Conservation (phyloP, 2,329 filamentous ascomycete genomes). For the Neopestalotiopsis sp. region DNA sequence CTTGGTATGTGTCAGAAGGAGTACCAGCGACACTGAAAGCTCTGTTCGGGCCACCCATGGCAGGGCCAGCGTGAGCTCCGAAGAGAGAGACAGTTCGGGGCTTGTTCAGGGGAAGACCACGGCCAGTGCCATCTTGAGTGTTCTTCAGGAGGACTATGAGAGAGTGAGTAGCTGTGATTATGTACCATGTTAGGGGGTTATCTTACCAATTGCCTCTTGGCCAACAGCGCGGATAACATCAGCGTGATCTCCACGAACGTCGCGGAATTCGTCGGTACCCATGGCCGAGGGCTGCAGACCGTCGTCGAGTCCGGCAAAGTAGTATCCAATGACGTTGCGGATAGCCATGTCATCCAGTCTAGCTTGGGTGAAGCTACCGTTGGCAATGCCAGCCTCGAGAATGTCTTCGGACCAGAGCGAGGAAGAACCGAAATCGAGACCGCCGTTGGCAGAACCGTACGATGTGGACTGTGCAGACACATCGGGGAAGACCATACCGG, state of each 20-base stretch:
- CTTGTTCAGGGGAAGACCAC: conserved; percentile 60
- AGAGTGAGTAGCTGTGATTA: not conserved
- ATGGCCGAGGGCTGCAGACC: conserved; percentile 20
- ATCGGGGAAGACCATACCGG: conserved; percentile 21
- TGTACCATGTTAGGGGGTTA: not conserved
- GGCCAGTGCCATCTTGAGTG: conserved; percentile 51
- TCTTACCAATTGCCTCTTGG: conserved; percentile 52
- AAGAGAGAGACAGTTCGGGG: conserved; percentile 48
- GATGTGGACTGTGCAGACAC: conserved; percentile 2
- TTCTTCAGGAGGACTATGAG: conserved; percentile 59
- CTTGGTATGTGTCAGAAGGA: conserved; percentile 20
- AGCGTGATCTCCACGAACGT: conserved; percentile 25
- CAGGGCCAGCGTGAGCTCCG: conserved; percentile 65
- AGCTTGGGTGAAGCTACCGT: conserved; percentile 25
- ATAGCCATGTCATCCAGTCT: conserved; percentile 27
- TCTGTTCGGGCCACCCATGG: conserved; percentile 50
- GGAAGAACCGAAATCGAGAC: conserved; percentile 8
- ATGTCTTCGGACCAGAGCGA: conserved; percentile 16
- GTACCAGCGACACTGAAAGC: conserved; percentile 20
- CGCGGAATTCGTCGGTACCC: conserved; percentile 7
- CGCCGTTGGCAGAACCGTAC: conserved; percentile 15
- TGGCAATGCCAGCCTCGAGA: conserved; percentile 19
- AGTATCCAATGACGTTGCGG: conserved; percentile 25
- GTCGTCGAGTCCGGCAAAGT: conserved; percentile 22
- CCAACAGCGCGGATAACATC: conserved; percentile 21